Evolutionary conservation across 371 early-diverging fungal genomes (phyloP).

Genomic region (Rhizopus arrhizus): DNA sequence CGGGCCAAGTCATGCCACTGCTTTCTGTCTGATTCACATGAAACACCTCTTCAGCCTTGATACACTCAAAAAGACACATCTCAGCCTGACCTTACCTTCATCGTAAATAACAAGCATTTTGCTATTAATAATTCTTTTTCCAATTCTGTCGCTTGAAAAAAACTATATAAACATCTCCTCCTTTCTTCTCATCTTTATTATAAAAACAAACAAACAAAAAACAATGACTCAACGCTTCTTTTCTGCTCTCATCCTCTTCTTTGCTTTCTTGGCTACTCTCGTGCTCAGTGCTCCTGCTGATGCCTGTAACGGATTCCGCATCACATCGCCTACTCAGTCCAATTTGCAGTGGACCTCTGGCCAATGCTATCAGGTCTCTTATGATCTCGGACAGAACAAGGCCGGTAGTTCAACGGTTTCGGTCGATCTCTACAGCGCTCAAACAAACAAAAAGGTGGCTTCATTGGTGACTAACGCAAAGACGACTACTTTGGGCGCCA

Average conservation of each 20-base stretch:
- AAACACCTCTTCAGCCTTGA: no score
- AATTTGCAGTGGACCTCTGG: constrained; percentile 35
- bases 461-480: constrained; percentile 11
- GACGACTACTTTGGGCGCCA: not conserved
- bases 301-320: constrained; percentile 32
- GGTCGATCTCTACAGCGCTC: constrained; percentile 27
- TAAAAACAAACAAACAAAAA: not conserved
- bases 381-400: constrained; percentile 29
- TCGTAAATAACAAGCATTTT: no score
- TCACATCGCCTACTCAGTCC: constrained; percentile 34
- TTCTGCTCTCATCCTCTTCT: not conserved
- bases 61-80: no score
- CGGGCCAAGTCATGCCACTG: no score
- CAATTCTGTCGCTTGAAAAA: no score
- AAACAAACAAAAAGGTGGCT: constrained; percentile 22
- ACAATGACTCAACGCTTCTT: constrained; percentile 6
- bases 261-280: not conserved
- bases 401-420: constrained; percentile 18
- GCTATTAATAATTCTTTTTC: no score
- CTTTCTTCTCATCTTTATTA: not conserved
- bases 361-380: constrained; percentile 36
- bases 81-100: no score
- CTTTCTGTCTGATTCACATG: no score
- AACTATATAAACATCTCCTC: no score
- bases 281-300: constrained; percentile 27